A percentile compares a stretch with the other conserved stretches of the same genome.
Conservation (phyloP, 257 asterid genomes). For the Penstemon davidsonii region DNA sequence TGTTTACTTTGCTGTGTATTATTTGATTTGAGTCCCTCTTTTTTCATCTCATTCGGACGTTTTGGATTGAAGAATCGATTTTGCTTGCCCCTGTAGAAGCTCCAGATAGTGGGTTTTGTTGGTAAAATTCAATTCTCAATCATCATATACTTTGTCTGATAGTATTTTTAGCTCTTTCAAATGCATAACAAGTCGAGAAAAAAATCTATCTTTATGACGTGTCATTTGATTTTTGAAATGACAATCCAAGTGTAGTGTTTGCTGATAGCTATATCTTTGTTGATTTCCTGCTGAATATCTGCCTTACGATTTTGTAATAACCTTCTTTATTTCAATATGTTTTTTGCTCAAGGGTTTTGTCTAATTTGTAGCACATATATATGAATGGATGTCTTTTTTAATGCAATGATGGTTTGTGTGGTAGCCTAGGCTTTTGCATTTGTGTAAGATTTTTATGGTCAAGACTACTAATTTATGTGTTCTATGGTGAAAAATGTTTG, state of each 20-base stretch:
- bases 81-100: background rate
- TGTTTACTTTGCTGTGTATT: slow-evolving; percentile 15
- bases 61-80: slow-evolving; percentile 22
- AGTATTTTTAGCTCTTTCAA: background rate
- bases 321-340: background rate
- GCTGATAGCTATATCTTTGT: background rate
- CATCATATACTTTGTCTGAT: background rate
- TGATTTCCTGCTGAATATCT: slow-evolving; percentile 1
- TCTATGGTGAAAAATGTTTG: slow-evolving; percentile 1
- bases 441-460: background rate
- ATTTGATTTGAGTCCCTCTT: background rate
- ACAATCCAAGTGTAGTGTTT: background rate
- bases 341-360: too few species aligned
- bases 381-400: too few species aligned
- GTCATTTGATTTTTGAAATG: background rate
- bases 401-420: too few species aligned
- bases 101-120: slow-evolving; percentile 20
- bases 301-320: background rate
- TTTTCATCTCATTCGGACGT: slow-evolving; percentile 3
- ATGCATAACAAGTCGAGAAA: too few species aligned
- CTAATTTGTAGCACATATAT: too few species aligned
- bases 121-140: slow-evolving; percentile 27
- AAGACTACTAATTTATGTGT: background rate
- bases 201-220: background rate
- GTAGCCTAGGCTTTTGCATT: background rate